Evolutionary conservation across 768 basidiomycete species (phyloP), one percentile per base, ranked within the genome.

Genomic region (Leccinellum rugosiceps): DNA sequence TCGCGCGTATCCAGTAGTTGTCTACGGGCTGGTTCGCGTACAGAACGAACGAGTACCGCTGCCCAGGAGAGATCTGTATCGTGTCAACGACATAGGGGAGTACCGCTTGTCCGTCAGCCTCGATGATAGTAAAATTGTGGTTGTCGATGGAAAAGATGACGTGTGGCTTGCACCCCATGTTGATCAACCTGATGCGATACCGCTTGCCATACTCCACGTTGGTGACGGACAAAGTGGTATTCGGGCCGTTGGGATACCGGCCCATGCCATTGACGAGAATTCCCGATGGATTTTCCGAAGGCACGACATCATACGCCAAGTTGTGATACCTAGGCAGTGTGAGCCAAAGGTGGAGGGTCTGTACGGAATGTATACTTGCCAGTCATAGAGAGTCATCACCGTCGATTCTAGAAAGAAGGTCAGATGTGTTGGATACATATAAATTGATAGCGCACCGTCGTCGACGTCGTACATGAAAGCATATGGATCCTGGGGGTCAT

Each of bases 41-140:
- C 14, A 79, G 58, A 11, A 81, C 65, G 59, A 81, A 70, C 0
- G 81, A 79, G 64, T 84, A 83, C 13, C 82, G 77, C 65, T 84
- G 83, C 1, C 75, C 82, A 15, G 74, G 70, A 54, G 74, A 80
- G 32, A 85, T 78, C 10, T 74, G 68, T 48, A 81, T 73, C 13
- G 68, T 64, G 52, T 80, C 75, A 3, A 78, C 75, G 1, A 55
- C 58, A 11, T 74, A 58, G 0, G 81, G 78, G 41, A 72, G 15
- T 10, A 73, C 68, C 50, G 74, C 74, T 49, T 73, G 55, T 9
- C 76, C 77, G 45, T 82, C 80, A 1, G 71, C 77, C 65, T 82
- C 80, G 46, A 81, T 81, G 58, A 82, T 62, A 0, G 76, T 80
- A 53, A 82, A 60, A 7, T 65, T 65, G 62, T 82, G 81, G 3